These are phyloP conservation scores for Actinidia arguta DNA, from an alignment of 179 eudicot species.

Conservation along the genomic window DNA sequence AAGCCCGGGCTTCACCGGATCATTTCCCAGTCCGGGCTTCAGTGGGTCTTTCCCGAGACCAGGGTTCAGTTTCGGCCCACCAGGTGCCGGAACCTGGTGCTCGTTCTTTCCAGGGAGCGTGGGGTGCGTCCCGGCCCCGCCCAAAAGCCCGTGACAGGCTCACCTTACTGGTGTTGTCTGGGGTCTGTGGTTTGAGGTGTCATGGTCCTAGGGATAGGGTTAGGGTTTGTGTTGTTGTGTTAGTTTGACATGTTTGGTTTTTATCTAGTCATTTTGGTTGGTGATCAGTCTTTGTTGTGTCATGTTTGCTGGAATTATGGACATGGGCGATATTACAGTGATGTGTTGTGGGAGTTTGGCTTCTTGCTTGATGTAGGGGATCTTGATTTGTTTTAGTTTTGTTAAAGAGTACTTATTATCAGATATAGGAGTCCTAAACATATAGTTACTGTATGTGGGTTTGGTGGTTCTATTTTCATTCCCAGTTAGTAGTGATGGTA, in stretches of 20 bases:
- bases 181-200: background rate
- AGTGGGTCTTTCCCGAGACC: constrained; percentile 23
- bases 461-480: background rate
- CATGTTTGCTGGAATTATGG: background rate
- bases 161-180: background rate
- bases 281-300: too few species aligned
- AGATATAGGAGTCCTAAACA: background rate
- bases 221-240: background rate
- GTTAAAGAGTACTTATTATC: too few species aligned
- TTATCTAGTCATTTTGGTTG: background rate
- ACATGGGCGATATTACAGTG: too few species aligned
- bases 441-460: background rate
- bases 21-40: constrained; percentile 17
- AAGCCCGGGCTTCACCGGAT: background rate
- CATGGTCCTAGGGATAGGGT: constrained; percentile 1
- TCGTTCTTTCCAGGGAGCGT: constrained; percentile 28
- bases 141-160: constrained; percentile 19
- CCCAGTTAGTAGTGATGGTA: too few species aligned
- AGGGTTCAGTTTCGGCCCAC: constrained; percentile 22
- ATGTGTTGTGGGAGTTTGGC: too few species aligned
- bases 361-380: background rate
- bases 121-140: constrained; percentile 34
- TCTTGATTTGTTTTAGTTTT: background rate
- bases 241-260: too few species aligned
- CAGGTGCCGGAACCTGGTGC: constrained; percentile 27